Conservation (phyloP, 176 grass and related monocot genomes). For the Aegilops bicornis region DNA sequence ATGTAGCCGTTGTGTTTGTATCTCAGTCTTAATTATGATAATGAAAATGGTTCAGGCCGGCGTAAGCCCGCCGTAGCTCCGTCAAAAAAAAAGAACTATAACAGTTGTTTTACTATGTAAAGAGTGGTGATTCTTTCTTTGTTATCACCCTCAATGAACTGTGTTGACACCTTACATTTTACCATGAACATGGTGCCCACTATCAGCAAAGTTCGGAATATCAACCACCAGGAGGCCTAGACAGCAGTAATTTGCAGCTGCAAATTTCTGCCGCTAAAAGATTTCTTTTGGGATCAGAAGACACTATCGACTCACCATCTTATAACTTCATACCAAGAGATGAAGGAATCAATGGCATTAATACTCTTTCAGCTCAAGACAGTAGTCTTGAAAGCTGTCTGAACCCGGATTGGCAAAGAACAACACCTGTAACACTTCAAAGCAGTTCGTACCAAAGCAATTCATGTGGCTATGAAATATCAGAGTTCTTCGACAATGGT, state of each 20-base stretch:
- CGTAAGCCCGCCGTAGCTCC: no score
- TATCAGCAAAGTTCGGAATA: constrained; percentile 47
- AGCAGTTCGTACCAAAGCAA: constrained; percentile 32
- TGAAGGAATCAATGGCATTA: constrained; percentile 23
- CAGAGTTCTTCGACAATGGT: constrained; percentile 44
- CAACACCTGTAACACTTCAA: constrained; percentile 33
- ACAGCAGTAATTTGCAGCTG: constrained; percentile 49
- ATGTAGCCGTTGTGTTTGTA: no score
- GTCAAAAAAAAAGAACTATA: no score
- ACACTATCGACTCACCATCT: constrained; percentile 54
- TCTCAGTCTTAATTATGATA: no score
- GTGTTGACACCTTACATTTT: constrained; percentile 39
- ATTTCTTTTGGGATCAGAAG: constrained; percentile 81
- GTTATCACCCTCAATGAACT: constrained; percentile 23
- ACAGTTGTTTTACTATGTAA: constrained; percentile 15
- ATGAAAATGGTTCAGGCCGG: no score
- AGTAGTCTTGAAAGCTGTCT: constrained; percentile 30
- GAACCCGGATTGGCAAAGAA: constrained; percentile 55
- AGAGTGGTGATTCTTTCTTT: constrained; percentile 5
- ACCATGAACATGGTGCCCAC: constrained; percentile 33
- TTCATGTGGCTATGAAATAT: constrained; percentile 42
- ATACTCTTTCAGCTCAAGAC: constrained; percentile 43
- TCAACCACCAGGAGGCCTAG: constrained; percentile 33
- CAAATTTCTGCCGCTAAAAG: constrained; percentile 79
- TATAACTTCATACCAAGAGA: constrained; percentile 31